These are phyloP conservation scores for Pseudogymnoascus sp. DNA, from an alignment of 2,329 filamentous ascomycete species.

Conservation along the genomic window DNA sequence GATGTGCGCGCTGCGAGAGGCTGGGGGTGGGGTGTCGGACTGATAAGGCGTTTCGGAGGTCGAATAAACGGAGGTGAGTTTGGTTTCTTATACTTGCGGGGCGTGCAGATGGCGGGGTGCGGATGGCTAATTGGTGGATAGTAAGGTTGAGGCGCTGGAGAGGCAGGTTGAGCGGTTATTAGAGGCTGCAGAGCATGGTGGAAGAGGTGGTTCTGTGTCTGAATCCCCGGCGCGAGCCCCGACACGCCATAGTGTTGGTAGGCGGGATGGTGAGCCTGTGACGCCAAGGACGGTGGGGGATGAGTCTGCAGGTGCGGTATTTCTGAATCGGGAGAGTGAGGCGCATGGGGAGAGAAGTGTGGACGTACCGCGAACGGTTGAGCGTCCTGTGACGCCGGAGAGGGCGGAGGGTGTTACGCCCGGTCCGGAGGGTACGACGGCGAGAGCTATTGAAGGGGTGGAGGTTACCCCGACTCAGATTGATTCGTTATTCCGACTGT, in stretches of 20 bases:
- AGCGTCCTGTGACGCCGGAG: not conserved
- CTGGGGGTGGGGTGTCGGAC: conserved; percentile 15
- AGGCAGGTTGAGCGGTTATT: conserved; percentile 12
- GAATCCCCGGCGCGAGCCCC: not conserved
- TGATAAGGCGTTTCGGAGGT: conserved; percentile 17
- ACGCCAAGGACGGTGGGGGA: conserved; percentile 6
- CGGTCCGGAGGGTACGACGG: not conserved
- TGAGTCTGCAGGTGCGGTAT: not conserved
- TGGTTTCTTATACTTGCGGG: not conserved
- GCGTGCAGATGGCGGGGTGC: not conserved
- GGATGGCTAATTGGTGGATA: not conserved
- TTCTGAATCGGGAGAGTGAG: not conserved
- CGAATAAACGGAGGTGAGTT: conserved; percentile 15
- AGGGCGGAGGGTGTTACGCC: not conserved
- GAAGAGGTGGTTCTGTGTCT: not conserved
- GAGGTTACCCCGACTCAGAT: conserved; percentile 8
- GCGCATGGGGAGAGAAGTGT: not conserved
- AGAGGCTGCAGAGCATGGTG: not conserved
- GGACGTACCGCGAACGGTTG: not conserved
- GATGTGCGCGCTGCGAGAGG: conserved; percentile 14
- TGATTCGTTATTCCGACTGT: conserved; percentile 13
- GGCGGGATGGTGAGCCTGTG: not conserved
- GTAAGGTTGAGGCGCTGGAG: conserved; percentile 13
- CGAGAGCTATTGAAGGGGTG: conserved; percentile 10
- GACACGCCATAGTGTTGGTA: not conserved